Conservation (phyloP, 306 rosid species). For the Sophora flavescens region DNA sequence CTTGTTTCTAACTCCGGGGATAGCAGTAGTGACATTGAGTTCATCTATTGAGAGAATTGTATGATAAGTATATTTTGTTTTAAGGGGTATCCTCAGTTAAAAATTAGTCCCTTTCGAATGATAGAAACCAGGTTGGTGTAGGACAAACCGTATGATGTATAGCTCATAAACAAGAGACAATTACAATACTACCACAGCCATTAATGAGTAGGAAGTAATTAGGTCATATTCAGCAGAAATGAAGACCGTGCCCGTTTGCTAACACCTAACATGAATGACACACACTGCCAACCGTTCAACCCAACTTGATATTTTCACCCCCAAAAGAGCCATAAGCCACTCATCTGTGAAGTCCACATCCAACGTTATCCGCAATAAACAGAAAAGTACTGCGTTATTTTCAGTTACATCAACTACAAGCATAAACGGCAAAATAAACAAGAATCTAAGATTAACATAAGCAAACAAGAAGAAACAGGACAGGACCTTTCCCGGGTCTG, state of each 20-base stretch:
- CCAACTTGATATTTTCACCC: constrained; percentile 52
- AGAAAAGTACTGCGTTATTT: constrained; percentile 58
- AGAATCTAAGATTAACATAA: constrained; percentile 58
- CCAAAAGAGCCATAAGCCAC: constrained; percentile 37
- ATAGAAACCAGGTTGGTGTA: constrained; percentile 24
- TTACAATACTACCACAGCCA: constrained; percentile 12
- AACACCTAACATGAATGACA: constrained; percentile 45
- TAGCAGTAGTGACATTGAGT: background rate
- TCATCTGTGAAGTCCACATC: constrained; percentile 44
- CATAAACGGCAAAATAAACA: constrained; percentile 48
- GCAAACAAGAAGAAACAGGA: constrained; percentile 58
- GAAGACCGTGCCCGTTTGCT: constrained; percentile 38
- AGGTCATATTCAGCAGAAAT: constrained; percentile 32
- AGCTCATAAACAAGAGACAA: constrained; percentile 40
- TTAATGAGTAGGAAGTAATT: constrained; percentile 25
- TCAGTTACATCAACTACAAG: constrained; percentile 60
- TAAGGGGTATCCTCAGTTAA: no score
- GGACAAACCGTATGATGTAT: constrained; percentile 14
- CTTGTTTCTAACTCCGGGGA: background rate
- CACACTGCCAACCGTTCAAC: constrained; percentile 30
- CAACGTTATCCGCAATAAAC: constrained; percentile 52
- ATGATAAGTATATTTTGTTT: no score
- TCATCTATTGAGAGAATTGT: background rate
- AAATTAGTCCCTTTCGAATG: background rate
- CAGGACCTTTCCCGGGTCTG: constrained; percentile 69